These are phyloP conservation scores for Thelonectria blattea DNA, from an alignment of 2,329 filamentous ascomycete species.

Conservation along the genomic window DNA sequence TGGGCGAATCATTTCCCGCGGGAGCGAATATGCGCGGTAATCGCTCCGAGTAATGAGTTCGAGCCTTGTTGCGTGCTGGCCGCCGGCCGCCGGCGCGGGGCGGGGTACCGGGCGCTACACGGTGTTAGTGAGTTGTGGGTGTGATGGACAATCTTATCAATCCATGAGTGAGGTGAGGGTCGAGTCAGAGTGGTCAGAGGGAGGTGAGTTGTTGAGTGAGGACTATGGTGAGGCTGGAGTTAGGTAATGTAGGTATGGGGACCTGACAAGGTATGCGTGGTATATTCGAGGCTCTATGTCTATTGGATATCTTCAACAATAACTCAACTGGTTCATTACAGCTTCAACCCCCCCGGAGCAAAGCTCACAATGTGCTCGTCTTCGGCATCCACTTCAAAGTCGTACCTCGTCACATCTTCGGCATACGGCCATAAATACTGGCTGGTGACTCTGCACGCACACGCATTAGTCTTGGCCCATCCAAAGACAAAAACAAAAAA, in stretches of 20 bases:
- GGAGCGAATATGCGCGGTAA: not conserved
- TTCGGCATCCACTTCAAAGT: constrained; percentile 56
- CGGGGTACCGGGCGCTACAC: not conserved
- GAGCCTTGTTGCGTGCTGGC: not conserved
- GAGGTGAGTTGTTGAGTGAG: too few species aligned
- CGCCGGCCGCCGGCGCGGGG: constrained; percentile 12
- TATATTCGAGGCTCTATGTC: too few species aligned
- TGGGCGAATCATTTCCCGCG: not conserved
- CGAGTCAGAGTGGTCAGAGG: not conserved
- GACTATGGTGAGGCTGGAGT: too few species aligned
- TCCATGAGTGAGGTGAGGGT: not conserved
- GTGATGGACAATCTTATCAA: not conserved
- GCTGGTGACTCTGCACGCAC: constrained; percentile 55
- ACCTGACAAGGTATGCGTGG: too few species aligned
- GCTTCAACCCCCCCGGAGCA: not conserved
- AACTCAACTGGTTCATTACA: not conserved
- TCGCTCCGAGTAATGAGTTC: not conserved
- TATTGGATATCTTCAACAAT: not conserved
- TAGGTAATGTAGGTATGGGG: too few species aligned
- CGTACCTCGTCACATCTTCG: constrained; percentile 59
- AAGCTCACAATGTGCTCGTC: constrained; percentile 42
- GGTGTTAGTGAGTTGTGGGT: not conserved
- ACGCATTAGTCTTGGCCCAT: not conserved
- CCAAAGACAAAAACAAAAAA: too few species aligned
- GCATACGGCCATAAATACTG: constrained; percentile 58